Evolutionary conservation across 371 early-diverging fungal genomes (phyloP), one percentile per base, ranked within the genome.

Genomic region (Circinella minor): DNA sequence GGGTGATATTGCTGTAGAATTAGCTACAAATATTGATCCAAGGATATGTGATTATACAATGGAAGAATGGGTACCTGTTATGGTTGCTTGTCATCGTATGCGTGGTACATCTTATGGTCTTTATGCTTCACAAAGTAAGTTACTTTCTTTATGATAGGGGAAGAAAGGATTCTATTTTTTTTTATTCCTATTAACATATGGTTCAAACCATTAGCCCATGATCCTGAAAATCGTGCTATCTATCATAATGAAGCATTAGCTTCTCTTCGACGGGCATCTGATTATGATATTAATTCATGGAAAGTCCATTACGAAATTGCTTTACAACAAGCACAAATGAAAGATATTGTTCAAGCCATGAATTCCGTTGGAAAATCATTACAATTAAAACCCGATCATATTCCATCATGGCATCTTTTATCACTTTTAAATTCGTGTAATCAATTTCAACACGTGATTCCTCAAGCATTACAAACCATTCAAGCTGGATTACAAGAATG

Each of bases 371-470:
- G 88, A 61, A 78, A 86, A 36, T 87, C 94, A 0, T 70, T 95
- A 37, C 76, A 78, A 61, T 67, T 90, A 20, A 86, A 94, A 27
- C 74, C 92, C 0, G 66, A 78, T 4, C 83, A 90, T 62, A 79
- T 91, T 20, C 83, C 90, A 9, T 91, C 94, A 1, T 97, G 95
- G 95, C 93, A 97, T 76, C 82, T 97, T 34, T 75, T 97, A 36
- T 91, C 90, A 0, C 84, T 96, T 51, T 73, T 95, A 43, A 80
- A 92, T 15, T 90, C 93, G 17, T 87, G 90, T 7, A 66, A 67
- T 36, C 64, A 65, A 47, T 72, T 70, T 18, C 66, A 72, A 20
- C 65, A 72, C 11, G 15, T 27, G 27, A 27, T 75, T 4, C 57
- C 69, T 3, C 75, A 88, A 63, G 96, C 94, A 0, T 67, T 91